These are phyloP conservation scores for Talaromyces sp. DNA, from an alignment of 2,329 filamentous ascomycete species.

Conservation along the genomic window DNA sequence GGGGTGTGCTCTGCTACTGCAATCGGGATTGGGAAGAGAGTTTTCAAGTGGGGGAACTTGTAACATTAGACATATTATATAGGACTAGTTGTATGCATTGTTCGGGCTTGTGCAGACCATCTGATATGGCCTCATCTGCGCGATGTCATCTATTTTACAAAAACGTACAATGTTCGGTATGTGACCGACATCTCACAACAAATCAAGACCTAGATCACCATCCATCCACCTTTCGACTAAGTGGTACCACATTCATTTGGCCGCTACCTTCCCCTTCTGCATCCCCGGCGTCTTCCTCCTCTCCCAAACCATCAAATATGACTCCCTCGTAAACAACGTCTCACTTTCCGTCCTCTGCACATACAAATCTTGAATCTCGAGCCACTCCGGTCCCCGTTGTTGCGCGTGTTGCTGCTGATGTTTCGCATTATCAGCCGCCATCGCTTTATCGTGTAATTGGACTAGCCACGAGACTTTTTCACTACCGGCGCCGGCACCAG, in stretches of 20 bases:
- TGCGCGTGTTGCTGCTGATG: slow-evolving; percentile 30
- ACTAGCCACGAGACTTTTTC: slow-evolving; percentile 96
- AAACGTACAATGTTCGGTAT: not conserved
- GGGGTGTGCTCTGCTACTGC: slow-evolving; percentile 36
- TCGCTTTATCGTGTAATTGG: slow-evolving; percentile 76
- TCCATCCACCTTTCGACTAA: not conserved
- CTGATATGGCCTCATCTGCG: not conserved
- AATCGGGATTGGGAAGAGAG: slow-evolving; percentile 38
- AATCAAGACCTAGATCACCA: not conserved
- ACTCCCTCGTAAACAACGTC: slow-evolving; percentile 86
- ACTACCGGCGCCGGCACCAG: slow-evolving; percentile 76
- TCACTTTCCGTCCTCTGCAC: slow-evolving; percentile 87
- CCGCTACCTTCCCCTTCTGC: slow-evolving; percentile 25
- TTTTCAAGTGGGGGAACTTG: slow-evolving; percentile 39
- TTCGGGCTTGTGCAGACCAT: not conserved
- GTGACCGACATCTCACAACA: not conserved
- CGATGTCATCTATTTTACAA: not conserved
- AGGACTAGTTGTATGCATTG: not conserved
- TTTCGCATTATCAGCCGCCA: slow-evolving; percentile 37
- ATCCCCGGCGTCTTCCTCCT: slow-evolving; percentile 56
- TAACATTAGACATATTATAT: slow-evolving; percentile 4
- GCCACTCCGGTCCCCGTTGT: slow-evolving; percentile 69
- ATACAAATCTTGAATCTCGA: slow-evolving; percentile 88
- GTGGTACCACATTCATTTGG: not conserved
- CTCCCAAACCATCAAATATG: slow-evolving; percentile 96